Percentiles rank a stretch among this genome's conserved stretches.
phyloP scores from a whole-genome alignment of 352 stramenopile genomes.

The Lagenidium sp. region DNA sequence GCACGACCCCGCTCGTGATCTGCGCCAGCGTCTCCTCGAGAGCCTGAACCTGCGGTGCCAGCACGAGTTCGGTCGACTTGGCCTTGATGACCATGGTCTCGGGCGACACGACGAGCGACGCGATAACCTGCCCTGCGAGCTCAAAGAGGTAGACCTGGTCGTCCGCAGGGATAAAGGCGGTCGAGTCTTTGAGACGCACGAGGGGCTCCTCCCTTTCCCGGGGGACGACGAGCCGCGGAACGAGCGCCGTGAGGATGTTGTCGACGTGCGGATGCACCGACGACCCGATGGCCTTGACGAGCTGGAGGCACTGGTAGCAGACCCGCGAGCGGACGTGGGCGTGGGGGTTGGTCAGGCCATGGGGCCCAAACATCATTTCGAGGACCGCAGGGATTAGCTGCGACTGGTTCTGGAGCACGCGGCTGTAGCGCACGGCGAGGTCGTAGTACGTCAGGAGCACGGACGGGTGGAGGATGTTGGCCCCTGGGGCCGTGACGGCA shows the following conservation, averaged over 20 bases:
- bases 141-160: conserved; percentile 86
- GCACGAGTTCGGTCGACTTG: conserved; percentile 61
- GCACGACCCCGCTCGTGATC: conserved; percentile 14
- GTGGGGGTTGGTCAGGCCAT: conserved; percentile 55
- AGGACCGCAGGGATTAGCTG: conserved; percentile 57
- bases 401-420: conserved; percentile 57
- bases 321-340: conserved; percentile 65
- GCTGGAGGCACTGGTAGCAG: conserved; percentile 75
- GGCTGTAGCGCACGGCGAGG: conserved; percentile 62
- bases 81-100: conserved; percentile 61
- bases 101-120: conserved; percentile 26
- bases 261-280: conserved; percentile 68
- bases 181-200: too few species aligned
- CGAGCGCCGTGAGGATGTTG: conserved; percentile 55
- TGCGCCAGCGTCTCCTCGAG: conserved; percentile 41
- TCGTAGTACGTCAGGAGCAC: conserved; percentile 82
- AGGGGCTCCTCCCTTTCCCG: too few species aligned
- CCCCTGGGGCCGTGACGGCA: conserved; percentile 14
- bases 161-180: conserved; percentile 43
- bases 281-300: conserved; percentile 66
- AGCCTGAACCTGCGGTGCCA: conserved; percentile 59
- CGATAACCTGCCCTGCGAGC: conserved; percentile 74
- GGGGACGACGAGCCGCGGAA: conserved; percentile 50
- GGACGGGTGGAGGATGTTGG: conserved; percentile 23
- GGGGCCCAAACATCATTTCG: conserved; percentile 73